Evolutionary conservation across 2,329 filamentous ascomycete species (phyloP).

Genomic region (Calonectria pseudoreteaudii): DNA sequence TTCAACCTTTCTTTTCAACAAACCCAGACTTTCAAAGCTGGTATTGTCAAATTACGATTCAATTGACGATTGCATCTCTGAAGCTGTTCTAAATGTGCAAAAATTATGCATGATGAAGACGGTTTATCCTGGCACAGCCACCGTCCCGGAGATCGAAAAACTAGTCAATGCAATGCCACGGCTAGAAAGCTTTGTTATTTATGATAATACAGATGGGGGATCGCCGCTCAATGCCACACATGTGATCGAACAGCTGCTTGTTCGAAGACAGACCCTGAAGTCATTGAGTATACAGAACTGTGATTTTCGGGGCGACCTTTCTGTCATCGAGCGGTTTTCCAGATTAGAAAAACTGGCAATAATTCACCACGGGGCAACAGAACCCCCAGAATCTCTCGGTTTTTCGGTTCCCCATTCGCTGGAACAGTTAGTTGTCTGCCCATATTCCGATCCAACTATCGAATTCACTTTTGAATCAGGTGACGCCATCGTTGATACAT

Average conservation of each 20-base stretch:
- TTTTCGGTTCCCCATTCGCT: not conserved
- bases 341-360: not conserved
- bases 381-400: not conserved
- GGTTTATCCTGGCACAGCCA: no score
- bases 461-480: no score
- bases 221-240: not conserved
- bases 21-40: not conserved
- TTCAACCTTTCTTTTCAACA: not conserved
- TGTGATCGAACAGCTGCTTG: not conserved
- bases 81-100: not conserved
- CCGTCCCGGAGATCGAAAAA: not conserved
- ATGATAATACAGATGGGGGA: not conserved
- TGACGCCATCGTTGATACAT: no score
- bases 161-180: not conserved
- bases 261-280: not conserved
- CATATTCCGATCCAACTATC: no score
- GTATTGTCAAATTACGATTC: not conserved
- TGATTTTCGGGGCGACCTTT: not conserved
- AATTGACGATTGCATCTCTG: not conserved
- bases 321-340: not conserved
- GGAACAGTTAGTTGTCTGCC: not conserved
- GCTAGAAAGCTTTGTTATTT: not conserved
- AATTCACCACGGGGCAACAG: rapidly evolving
- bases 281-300: not conserved
- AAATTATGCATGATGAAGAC: not conserved